Conservation (phyloP, 306 rosid species). For the Lablab purpureus region DNA sequence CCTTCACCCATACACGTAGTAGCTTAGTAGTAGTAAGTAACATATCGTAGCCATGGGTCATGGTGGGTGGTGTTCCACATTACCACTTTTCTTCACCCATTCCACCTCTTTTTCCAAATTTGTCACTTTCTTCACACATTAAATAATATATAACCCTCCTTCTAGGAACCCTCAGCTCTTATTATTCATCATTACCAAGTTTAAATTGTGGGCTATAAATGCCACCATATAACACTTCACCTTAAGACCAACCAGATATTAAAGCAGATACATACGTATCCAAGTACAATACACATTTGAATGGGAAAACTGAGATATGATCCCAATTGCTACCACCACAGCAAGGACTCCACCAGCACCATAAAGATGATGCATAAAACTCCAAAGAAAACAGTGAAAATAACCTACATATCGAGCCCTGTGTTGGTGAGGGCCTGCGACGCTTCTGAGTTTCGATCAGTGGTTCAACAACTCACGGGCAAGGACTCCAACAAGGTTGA, state of each 20-base stretch:
- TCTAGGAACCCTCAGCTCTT: slow-evolving; percentile 5
- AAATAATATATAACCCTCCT: slow-evolving; percentile 9
- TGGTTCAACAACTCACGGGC: slow-evolving; percentile 52
- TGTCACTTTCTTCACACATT: background rate
- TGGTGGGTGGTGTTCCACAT: background rate
- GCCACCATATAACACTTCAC: background rate
- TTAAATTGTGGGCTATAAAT: background rate
- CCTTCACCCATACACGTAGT: background rate
- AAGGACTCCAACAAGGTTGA: slow-evolving; percentile 36
- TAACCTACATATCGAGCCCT: slow-evolving; percentile 51
- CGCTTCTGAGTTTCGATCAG: slow-evolving; percentile 48
- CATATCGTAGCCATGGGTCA: background rate
- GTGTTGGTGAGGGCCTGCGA: slow-evolving; percentile 40
- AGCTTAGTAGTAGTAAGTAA: background rate
- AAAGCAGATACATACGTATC: no score
- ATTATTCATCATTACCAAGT: background rate
- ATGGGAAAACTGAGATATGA: slow-evolving; percentile 17
- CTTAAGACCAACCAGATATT: no score
- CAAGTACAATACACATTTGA: background rate
- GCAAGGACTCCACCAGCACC: background rate
- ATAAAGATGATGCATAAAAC: background rate
- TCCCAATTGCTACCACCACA: background rate
- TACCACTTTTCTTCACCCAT: background rate
- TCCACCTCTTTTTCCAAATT: background rate
- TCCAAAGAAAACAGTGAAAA: slow-evolving; percentile 32